Conservation (phyloP, 345 rosid species). For the Geranium rotundifolium region DNA sequence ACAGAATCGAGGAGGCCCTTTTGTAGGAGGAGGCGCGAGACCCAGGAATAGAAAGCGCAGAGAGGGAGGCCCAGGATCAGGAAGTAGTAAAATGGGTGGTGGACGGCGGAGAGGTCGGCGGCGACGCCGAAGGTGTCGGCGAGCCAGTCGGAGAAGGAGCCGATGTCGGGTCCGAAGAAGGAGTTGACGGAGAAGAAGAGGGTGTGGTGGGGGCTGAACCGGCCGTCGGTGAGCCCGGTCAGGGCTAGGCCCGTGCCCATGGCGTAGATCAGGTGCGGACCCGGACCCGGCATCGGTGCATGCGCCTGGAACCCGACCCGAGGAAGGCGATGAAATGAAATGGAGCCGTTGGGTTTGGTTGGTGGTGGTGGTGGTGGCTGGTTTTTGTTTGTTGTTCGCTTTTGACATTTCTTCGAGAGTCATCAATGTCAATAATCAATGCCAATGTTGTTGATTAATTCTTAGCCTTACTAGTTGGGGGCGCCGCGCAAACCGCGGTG, state of each 20-base stretch:
- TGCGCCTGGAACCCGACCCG: neutral
- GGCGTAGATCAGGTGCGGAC: constrained; percentile 60
- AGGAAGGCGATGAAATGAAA: too few species aligned
- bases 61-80: constrained; percentile 48
- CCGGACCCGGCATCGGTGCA: constrained; percentile 49
- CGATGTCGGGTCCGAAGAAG: constrained; percentile 66
- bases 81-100: constrained; percentile 45
- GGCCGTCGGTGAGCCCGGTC: constrained; percentile 32
- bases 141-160: constrained; percentile 68
- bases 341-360: too few species aligned
- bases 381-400: too few species aligned
- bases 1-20: constrained; percentile 39
- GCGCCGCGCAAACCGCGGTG: too few species aligned
- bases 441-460: too few species aligned
- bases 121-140: constrained; percentile 19
- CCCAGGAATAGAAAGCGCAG: constrained; percentile 36
- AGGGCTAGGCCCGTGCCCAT: constrained; percentile 52
- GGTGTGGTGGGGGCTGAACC: constrained; percentile 51
- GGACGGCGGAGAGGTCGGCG: constrained; percentile 28
- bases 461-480: too few species aligned
- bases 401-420: too few species aligned
- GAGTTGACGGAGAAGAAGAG: constrained; percentile 52
- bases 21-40: constrained; percentile 30
- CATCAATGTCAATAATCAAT: too few species aligned
- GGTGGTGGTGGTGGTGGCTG: too few species aligned